Conservation (phyloP, 805 yeast genomes). For the Starmera caribaea region DNA sequence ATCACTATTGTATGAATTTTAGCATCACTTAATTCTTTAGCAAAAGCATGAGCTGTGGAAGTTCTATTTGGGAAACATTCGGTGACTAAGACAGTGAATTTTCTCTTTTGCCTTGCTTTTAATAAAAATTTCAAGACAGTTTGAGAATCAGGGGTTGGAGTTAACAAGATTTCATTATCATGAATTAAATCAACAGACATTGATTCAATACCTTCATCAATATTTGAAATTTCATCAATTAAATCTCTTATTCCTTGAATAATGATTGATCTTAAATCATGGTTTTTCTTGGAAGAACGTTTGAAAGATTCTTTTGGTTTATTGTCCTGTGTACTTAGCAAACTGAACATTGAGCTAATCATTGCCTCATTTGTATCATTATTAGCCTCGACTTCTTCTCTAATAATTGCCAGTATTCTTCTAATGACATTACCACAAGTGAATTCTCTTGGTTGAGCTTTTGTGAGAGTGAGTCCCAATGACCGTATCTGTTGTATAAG, state of each 20-base stretch:
- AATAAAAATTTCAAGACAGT: constrained; percentile 82
- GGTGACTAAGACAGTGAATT: constrained; percentile 84
- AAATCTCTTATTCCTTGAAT: constrained; percentile 90
- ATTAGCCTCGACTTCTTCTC: constrained; percentile 68
- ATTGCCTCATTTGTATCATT: constrained; percentile 33
- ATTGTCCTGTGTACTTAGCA: constrained; percentile 45
- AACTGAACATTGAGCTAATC: constrained; percentile 79
- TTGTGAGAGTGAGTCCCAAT: constrained; percentile 59
- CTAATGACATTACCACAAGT: constrained; percentile 87
- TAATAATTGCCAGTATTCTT: constrained; percentile 73
- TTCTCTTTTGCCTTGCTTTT: constrained; percentile 82
- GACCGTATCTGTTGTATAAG: constrained; percentile 61
- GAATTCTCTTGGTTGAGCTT: constrained; percentile 84
- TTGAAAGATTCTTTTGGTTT: constrained; percentile 10
- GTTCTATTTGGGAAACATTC: constrained; percentile 89
- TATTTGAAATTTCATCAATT: constrained; percentile 82
- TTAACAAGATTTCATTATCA: constrained; percentile 74
- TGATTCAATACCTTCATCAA: constrained; percentile 83
- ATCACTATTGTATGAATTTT: constrained; percentile 85
- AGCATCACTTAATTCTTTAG: constrained; percentile 68
- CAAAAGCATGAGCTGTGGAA: constrained; percentile 68
- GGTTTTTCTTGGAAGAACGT: constrained; percentile 20
- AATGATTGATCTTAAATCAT: constrained; percentile 72
- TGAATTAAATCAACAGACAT: constrained; percentile 92
- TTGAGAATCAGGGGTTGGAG: constrained; percentile 91